phyloP scores from a whole-genome alignment of 306 rosid species.

The Clitoria ternatea region DNA sequence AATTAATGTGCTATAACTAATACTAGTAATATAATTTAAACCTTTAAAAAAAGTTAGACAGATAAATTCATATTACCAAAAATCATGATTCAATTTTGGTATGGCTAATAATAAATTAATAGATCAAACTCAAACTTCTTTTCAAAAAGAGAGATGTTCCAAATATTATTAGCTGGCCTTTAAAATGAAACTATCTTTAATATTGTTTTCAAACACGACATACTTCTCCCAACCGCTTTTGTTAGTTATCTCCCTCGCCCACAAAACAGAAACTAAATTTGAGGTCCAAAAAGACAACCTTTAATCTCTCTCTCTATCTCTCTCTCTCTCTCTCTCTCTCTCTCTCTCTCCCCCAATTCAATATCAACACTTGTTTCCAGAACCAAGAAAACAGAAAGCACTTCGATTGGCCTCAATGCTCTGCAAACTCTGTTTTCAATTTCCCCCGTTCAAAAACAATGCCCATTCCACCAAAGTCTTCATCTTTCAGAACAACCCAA shows the following conservation, averaged over 20 bases:
- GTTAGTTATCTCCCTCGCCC: slow-evolving; percentile 17
- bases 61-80: no score
- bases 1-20: neutral
- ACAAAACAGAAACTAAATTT: neutral
- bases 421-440: neutral
- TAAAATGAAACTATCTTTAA: slow-evolving; percentile 22
- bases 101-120: neutral
- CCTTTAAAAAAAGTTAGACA: no score
- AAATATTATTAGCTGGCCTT: slow-evolving; percentile 27
- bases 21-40: neutral
- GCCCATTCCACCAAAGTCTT: neutral
- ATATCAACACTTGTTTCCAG: slow-evolving; percentile 6
- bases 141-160: slow-evolving; percentile 22
- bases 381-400: neutral
- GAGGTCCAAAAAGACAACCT: slow-evolving; percentile 10
- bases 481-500: slow-evolving; percentile 22
- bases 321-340: neutral
- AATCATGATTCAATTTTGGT: no score
- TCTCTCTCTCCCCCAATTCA: neutral
- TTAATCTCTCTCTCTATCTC: neutral
- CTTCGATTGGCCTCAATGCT: slow-evolving; percentile 1
- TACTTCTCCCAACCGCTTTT: slow-evolving; percentile 30
- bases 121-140: slow-evolving; percentile 1
- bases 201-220: slow-evolving; percentile 21
- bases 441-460: neutral